A percentile compares a stretch with the other conserved stretches of the same genome.
These are phyloP conservation scores for Sphaerostilbella broomeana DNA, from an alignment of 2,329 filamentous ascomycete species.

Conservation along the genomic window DNA sequence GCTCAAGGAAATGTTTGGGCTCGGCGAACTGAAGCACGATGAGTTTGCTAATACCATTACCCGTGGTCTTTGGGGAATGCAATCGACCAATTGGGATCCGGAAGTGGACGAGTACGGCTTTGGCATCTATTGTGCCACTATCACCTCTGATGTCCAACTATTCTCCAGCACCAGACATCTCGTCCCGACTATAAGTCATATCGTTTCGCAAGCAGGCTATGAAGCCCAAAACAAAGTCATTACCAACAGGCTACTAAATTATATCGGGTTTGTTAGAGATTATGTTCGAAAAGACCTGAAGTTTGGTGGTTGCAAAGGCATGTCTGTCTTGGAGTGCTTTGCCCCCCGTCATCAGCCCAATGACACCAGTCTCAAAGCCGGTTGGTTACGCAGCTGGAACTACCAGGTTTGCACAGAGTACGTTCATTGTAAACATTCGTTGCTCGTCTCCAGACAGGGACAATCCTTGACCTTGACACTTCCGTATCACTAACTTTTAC, in stretches of 20 bases:
- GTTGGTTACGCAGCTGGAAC: conserved; percentile 36
- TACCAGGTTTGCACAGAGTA: conserved; percentile 52
- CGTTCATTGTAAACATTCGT: too few species aligned
- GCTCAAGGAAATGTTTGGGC: conserved; percentile 43
- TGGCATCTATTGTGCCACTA: conserved; percentile 41
- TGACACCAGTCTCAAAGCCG: conserved; percentile 18
- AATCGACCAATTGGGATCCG: conserved; percentile 50
- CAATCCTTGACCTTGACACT: not conserved
- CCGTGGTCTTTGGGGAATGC: conserved; percentile 37
- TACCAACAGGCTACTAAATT: conserved; percentile 43
- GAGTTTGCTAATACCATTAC: conserved; percentile 43
- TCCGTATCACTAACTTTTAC: too few species aligned
- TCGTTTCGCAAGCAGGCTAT: conserved; percentile 38
- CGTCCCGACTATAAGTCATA: conserved; percentile 27
- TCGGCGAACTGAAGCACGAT: conserved; percentile 36
- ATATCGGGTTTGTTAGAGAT: conserved; percentile 38
- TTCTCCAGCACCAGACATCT: conserved; percentile 36
- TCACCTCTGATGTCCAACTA: conserved; percentile 36
- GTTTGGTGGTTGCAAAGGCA: conserved; percentile 19
- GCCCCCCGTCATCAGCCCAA: conserved; percentile 20
- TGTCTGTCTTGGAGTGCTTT: conserved; percentile 25
- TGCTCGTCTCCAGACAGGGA: too few species aligned
- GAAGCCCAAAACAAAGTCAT: conserved; percentile 31
- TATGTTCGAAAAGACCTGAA: conserved; percentile 23
- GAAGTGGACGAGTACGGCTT: conserved; percentile 34